A percentile compares a stretch with the other conserved stretches of the same genome.
These are phyloP conservation scores for Geotrichum restrictum DNA, from an alignment of 1,139 yeast species.

Conservation along the genomic window DNA sequence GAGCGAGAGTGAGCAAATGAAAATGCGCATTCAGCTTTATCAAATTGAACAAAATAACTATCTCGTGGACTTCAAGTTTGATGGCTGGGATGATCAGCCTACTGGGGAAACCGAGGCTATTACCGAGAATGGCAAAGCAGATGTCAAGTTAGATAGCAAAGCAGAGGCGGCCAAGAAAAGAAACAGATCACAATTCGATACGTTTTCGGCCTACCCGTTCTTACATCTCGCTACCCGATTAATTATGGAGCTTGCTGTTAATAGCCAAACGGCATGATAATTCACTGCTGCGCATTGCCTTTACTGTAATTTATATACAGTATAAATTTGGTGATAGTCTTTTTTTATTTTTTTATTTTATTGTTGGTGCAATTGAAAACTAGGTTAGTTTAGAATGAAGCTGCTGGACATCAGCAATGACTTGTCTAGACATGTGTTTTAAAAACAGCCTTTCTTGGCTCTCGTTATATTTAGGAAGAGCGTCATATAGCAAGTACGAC, in stretches of 20 bases:
- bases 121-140: constrained; percentile 28
- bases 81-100: constrained; percentile 73
- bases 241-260: constrained; percentile 95
- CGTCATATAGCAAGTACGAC: constrained; percentile 25
- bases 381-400: constrained; percentile 8
- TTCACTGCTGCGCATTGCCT: not conserved
- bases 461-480: constrained; percentile 31
- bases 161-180: constrained; percentile 37
- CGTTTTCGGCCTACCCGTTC: constrained; percentile 92
- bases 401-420: constrained; percentile 29
- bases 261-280: constrained; percentile 45
- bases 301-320: not conserved
- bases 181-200: constrained; percentile 42
- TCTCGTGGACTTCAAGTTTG: constrained; percentile 93
- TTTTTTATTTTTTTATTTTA: not conserved
- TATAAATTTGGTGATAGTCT: no score
- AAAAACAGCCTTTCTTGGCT: constrained; percentile 30
- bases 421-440: constrained; percentile 29
- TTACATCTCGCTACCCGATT: constrained; percentile 85
- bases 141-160: no score
- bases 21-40: constrained; percentile 93
- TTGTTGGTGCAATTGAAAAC: not conserved
- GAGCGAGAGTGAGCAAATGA: constrained; percentile 59
- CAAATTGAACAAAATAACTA: constrained; percentile 95
- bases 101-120: constrained; percentile 25